Evolutionary conservation across 106 monocot species (phyloP).

Genomic region (Platanthera zijinensis): DNA sequence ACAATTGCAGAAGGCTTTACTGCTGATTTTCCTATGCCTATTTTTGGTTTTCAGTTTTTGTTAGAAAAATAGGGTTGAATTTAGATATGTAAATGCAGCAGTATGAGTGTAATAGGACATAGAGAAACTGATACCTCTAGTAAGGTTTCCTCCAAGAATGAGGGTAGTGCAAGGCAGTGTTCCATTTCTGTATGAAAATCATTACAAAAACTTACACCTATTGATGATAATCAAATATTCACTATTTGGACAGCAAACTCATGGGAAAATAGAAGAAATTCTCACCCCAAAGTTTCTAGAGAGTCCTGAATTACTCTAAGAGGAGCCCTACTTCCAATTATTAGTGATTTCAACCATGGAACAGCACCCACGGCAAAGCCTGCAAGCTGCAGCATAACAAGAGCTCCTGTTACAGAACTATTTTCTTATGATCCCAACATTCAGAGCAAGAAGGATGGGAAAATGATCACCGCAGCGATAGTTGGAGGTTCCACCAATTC

Average conservation of each 20-base stretch:
- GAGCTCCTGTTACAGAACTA: neutral
- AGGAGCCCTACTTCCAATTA: slow-evolving; percentile 31
- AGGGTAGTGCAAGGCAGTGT: slow-evolving; percentile 39
- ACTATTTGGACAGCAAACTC: neutral
- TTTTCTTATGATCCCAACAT: too few species aligned
- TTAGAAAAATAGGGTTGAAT: neutral
- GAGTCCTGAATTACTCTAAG: slow-evolving; percentile 37
- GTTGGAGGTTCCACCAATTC: slow-evolving; percentile 37
- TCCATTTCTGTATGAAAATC: slow-evolving; percentile 27
- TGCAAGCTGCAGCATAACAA: slow-evolving; percentile 10
- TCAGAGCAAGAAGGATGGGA: neutral
- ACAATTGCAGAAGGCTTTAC: slow-evolving; percentile 24
- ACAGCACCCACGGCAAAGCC: slow-evolving; percentile 34
- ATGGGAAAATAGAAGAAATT: neutral
- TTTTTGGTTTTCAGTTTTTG: neutral
- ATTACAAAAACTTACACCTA: neutral
- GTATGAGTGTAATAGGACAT: too few species aligned
- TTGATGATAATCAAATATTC: neutral
- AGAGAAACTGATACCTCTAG: slow-evolving; percentile 18
- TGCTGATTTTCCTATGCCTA: slow-evolving; percentile 47
- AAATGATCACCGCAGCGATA: slow-evolving; percentile 27
- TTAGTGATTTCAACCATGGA: slow-evolving; percentile 36
- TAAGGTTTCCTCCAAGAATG: slow-evolving; percentile 52
- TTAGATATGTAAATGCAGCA: neutral
- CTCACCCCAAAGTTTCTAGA: slow-evolving; percentile 33